phyloP scores from a whole-genome alignment of 306 rosid species.

The Luffa acutangula region DNA sequence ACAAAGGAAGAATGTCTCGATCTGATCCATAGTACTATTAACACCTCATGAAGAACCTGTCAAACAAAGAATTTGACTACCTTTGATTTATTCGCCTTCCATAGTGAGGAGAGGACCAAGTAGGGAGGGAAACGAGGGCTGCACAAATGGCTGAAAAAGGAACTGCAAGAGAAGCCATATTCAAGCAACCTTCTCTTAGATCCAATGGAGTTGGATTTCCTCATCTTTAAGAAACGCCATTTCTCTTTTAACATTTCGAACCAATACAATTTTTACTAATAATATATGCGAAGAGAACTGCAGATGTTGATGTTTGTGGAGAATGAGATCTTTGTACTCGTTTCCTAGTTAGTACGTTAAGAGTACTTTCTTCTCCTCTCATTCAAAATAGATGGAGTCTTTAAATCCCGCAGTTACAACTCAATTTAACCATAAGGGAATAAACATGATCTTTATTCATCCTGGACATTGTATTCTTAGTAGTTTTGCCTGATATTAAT shows the following conservation, averaged over 20 bases:
- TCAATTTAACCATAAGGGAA: not conserved
- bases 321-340: not conserved
- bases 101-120: not conserved
- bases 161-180: not conserved
- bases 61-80: not conserved
- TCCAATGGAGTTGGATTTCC: not conserved
- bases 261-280: not conserved
- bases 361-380: not conserved
- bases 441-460: not conserved
- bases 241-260: not conserved
- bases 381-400: not conserved
- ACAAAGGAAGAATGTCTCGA: not conserved
- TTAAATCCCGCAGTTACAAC: not conserved
- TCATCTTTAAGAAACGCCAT: not conserved
- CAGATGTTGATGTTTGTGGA: not conserved
- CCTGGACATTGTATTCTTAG: not conserved
- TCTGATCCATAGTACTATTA: not conserved
- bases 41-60: not conserved
- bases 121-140: not conserved
- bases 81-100: not conserved
- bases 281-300: not conserved
- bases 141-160: not conserved
- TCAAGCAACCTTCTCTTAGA: not conserved
- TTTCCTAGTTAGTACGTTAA: not conserved
- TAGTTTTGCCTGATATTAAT: not conserved